phyloP scores from a whole-genome alignment of 345 rosid species.

The Eucalyptus pauciflora region DNA sequence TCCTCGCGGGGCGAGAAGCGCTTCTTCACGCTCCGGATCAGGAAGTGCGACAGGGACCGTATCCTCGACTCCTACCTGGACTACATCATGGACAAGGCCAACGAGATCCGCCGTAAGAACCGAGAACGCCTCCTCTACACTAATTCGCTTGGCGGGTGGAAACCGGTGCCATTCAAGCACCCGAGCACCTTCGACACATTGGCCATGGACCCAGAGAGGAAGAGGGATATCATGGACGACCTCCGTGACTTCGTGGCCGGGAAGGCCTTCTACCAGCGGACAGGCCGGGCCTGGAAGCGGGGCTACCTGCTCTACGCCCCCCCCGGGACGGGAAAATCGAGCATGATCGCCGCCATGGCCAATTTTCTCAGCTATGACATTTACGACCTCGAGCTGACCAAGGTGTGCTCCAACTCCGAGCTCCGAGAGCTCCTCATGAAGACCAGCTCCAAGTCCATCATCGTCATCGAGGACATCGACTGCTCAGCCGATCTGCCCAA shows the following conservation, averaged over 20 bases:
- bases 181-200: constrained; percentile 30
- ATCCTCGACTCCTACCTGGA: background rate
- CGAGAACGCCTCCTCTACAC: background rate
- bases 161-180: background rate
- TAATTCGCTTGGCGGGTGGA: background rate
- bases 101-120: background rate
- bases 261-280: constrained; percentile 59
- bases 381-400: constrained; percentile 88
- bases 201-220: constrained; percentile 72
- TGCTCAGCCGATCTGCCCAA: constrained; percentile 68
- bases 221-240: constrained; percentile 64
- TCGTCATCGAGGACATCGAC: constrained; percentile 88
- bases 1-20: background rate
- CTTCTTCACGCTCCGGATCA: background rate
- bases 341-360: constrained; percentile 99
- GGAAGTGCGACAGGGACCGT: background rate
- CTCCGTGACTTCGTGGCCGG: constrained; percentile 56
- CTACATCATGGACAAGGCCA: background rate
- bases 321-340: constrained; percentile 90
- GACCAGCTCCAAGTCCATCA: constrained; percentile 82
- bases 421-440: constrained; percentile 77
- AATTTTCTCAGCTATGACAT: constrained; percentile 83
- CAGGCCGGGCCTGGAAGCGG: constrained; percentile 29
- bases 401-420: constrained; percentile 76
- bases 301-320: constrained; percentile 73